phyloP scores from a whole-genome alignment of 805 yeast genomes.

The Komagataella mondaviorum region DNA sequence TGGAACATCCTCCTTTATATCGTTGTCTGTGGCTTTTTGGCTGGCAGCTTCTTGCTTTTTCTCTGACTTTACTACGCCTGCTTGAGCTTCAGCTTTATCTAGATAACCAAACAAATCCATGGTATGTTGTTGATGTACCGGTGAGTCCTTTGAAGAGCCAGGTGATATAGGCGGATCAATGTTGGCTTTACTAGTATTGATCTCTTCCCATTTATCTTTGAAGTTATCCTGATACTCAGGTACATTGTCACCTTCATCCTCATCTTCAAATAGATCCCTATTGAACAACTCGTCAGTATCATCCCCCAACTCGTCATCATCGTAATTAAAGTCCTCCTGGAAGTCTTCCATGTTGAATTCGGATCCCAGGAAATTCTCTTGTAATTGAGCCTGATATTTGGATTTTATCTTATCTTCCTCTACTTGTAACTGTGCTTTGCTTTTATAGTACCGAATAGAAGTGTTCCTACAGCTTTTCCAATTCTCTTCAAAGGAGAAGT shows the following conservation, averaged over 20 bases:
- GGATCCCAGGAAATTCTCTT: constrained; percentile 11
- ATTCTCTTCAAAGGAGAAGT: constrained; percentile 20
- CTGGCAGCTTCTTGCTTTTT: not conserved
- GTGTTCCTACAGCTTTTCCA: constrained; percentile 18
- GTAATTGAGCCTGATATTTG: constrained; percentile 11
- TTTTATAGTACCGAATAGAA: constrained; percentile 22
- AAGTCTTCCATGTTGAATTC: constrained; percentile 11
- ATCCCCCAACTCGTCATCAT: constrained; percentile 18
- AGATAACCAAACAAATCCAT: not conserved
- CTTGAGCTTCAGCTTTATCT: not conserved
- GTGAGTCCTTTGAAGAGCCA: not conserved
- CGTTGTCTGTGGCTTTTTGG: not conserved
- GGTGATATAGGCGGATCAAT: not conserved
- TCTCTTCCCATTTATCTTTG: not conserved
- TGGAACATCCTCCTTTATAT: not conserved
- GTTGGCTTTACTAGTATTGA: not conserved
- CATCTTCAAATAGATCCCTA: constrained; percentile 20
- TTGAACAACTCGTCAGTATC: constrained; percentile 25
- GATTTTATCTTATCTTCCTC: constrained; percentile 10
- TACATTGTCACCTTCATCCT: constrained; percentile 5
- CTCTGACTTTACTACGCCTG: not conserved
- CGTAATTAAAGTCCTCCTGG: constrained; percentile 18
- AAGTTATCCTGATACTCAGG: constrained; percentile 4
- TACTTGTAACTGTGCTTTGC: constrained; percentile 14
- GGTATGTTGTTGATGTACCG: not conserved